Evolutionary conservation across 176 grass and related monocot species (phyloP), one percentile per base, ranked within the genome.

Genomic region (Oryza meyeriana): DNA sequence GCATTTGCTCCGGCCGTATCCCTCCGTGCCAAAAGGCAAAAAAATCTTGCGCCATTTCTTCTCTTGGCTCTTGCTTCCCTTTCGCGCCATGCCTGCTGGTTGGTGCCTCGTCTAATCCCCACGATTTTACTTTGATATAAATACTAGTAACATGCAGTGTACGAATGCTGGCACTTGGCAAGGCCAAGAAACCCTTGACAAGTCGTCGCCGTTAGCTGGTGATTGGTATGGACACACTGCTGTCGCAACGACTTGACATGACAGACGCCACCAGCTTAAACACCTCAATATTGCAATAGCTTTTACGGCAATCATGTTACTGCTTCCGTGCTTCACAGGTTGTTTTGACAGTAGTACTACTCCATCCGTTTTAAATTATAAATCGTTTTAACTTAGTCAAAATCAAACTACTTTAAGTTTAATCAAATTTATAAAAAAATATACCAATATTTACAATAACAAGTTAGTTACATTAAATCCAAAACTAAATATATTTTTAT

Each of bases 1-100:
- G 40, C 66, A 13, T n/a, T 44, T 57, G 59, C 41, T n/a, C 13
- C 18, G 41, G 18, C 7, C 27, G 31, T 39, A 73, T 40, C 58
- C 25, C 35, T 32, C 38, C 4, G 33, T 50, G 64, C 31, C 25
- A 38, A 42, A 41, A 25, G 66, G 74, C 74, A 42, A 69, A 47
- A 42, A 69, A 47, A 31, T 17, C 14, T 1, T 18, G 6, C 44
- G 45, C 24, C 30, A 14, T 79, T 36, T 22, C 38, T 35, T 32
- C 28, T 34, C 11, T 72, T 22, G 27, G 1, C 61, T 84, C 24
- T 73, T 66, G 58, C 83, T 64, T 79, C 40, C 30, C 52, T 76
- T 74, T 18, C 1, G 81, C 10, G 45, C 12, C 71, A 74, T 84
- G 41, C 39, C 32, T 88, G 44, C 47, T n/a, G 61, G 16, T 35